Evolutionary conservation across 176 grass and related monocot species (phyloP).

Genomic region (Lolium perenne): DNA sequence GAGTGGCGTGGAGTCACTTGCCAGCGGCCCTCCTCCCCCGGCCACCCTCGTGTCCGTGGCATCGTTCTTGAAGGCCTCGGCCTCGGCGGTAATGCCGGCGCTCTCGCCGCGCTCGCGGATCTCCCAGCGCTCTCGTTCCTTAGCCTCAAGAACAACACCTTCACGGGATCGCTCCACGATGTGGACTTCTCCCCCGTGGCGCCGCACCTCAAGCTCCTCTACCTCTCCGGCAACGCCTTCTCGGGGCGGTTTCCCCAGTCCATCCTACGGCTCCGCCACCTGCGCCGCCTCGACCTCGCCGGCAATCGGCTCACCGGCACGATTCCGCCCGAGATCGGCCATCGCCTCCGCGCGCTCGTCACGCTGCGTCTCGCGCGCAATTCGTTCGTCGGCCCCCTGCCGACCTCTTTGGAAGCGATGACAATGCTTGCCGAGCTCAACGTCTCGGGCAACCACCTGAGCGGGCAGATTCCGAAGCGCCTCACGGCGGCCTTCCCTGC

Average conservation of each 20-base stretch:
- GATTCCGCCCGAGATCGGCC: constrained; percentile 71
- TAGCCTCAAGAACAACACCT: constrained; percentile 89
- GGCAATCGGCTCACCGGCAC: constrained; percentile 54
- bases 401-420: constrained; percentile 56
- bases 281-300: constrained; percentile 77
- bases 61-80: constrained; percentile 71
- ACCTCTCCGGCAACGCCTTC: constrained; percentile 86
- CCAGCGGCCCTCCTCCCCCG: not conserved
- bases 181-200: constrained; percentile 63
- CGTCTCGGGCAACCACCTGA: constrained; percentile 72
- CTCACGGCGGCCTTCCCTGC: constrained; percentile 57
- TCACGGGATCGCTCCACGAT: constrained; percentile 48
- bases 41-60: constrained; percentile 49
- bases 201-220: constrained; percentile 86
- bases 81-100: constrained; percentile 56
- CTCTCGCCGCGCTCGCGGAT: constrained; percentile 50
- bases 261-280: constrained; percentile 72
- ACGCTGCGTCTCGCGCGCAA: constrained; percentile 74
- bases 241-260: constrained; percentile 66
- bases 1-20: constrained; percentile 75
- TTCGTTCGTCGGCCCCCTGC: constrained; percentile 55
- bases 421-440: constrained; percentile 54
- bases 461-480: constrained; percentile 54
- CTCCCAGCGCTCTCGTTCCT: constrained; percentile 68
- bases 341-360: constrained; percentile 59